Evolutionary conservation across 2,329 filamentous ascomycete species (phyloP).

Genomic region (Erysiphe neolycopersici): DNA sequence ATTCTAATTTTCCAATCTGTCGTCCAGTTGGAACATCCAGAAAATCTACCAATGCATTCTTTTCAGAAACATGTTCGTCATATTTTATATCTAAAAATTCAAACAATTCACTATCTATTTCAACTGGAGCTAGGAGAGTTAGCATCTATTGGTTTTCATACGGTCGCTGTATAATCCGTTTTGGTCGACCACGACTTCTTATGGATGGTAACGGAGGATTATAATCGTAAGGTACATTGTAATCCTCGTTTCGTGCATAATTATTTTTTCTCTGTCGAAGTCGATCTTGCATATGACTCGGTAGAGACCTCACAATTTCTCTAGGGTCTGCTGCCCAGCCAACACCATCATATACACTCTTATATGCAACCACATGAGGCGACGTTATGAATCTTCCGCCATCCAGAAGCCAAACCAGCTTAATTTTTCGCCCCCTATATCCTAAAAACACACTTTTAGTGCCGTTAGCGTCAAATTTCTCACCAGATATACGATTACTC

Average conservation of each 20-base stretch:
- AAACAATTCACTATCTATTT: too few species aligned
- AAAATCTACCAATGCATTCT: neutral
- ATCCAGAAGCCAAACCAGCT: neutral
- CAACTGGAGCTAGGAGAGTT: too few species aligned
- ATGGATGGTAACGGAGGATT: neutral
- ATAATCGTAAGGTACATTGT: neutral
- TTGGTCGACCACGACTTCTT: neutral
- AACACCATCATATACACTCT: neutral
- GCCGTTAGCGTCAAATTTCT: too few species aligned
- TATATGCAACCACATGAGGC: neutral
- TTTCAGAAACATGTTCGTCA: neutral
- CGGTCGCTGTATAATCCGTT: neutral
- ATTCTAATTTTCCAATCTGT: neutral
- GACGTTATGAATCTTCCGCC: neutral
- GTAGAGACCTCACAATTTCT: neutral
- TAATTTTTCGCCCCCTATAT: neutral
- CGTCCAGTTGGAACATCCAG: neutral
- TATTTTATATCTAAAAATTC: neutral
- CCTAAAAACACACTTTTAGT: neutral
- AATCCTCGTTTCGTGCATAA: neutral
- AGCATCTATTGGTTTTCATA: too few species aligned
- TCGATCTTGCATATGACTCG: neutral
- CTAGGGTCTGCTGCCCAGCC: neutral
- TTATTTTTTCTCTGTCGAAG: neutral
- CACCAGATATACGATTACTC: too few species aligned